Conservation (phyloP, 2,329 filamentous ascomycete genomes). For the Cytospora piceae region DNA sequence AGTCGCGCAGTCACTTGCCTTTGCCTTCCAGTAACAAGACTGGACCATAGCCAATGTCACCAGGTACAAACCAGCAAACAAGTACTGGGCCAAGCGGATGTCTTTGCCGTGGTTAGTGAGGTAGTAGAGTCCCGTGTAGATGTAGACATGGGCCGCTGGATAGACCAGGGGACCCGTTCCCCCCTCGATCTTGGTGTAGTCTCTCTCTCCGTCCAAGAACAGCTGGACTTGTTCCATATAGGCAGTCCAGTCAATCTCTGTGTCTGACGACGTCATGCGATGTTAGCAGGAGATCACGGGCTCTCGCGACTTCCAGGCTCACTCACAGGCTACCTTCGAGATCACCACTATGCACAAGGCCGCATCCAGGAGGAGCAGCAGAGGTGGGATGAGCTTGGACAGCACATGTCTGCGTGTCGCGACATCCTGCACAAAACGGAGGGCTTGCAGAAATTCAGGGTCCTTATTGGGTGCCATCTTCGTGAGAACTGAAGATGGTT, state of each 20-base stretch:
- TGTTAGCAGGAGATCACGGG: background rate
- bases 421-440: constrained; percentile 46
- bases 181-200: constrained; percentile 85
- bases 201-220: constrained; percentile 80
- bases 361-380: constrained; percentile 72
- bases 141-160: constrained; percentile 90
- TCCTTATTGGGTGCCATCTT: constrained; percentile 27
- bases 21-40: constrained; percentile 76
- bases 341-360: constrained; percentile 75
- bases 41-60: constrained; percentile 76
- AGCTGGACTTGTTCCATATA: constrained; percentile 94
- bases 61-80: constrained; percentile 84
- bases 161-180: constrained; percentile 94
- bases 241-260: constrained; percentile 95
- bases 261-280: constrained; percentile 59
- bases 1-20: constrained; percentile 50
- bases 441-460: constrained; percentile 34
- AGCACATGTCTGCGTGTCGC: constrained; percentile 54
- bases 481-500: background rate
- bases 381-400: constrained; percentile 56
- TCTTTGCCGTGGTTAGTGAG: constrained; percentile 77
- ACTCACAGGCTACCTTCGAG: constrained; percentile 80
- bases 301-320: background rate
- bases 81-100: constrained; percentile 77
- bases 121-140: constrained; percentile 78